Conservation (phyloP, 2,329 filamentous ascomycete genomes). For the Verticillium zaregamsianum region DNA sequence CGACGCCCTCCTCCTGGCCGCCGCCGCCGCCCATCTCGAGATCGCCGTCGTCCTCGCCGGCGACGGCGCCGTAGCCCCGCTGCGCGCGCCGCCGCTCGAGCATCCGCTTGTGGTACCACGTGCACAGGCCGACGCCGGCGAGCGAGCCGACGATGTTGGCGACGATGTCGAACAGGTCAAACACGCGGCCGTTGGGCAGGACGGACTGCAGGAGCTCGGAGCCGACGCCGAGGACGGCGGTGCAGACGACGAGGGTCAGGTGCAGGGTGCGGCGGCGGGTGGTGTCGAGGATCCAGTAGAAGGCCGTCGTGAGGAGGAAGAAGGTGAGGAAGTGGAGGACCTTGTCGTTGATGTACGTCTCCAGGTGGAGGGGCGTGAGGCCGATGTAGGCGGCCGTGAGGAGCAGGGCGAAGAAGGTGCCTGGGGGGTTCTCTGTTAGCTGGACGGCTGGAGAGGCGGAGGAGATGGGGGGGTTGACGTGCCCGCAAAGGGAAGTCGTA, state of each 20-base stretch:
- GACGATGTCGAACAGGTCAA: conserved; percentile 79
- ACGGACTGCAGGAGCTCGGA: conserved; percentile 73
- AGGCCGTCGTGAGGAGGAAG: conserved; percentile 79
- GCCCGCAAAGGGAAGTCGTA: conserved; percentile 88
- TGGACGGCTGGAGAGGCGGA: not conserved
- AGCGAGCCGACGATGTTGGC: conserved; percentile 82
- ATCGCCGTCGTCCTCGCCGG: conserved; percentile 53
- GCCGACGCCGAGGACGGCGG: conserved; percentile 64
- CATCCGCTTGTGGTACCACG: conserved; percentile 95
- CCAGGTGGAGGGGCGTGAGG: conserved; percentile 60
- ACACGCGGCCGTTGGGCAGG: conserved; percentile 66
- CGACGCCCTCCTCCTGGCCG: conserved; percentile 64
- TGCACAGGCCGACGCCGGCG: conserved; percentile 67
- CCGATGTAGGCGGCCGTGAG: conserved; percentile 75
- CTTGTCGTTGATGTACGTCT: conserved; percentile 75
- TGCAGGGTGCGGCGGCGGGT: conserved; percentile 80
- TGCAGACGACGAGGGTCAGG: conserved; percentile 77
- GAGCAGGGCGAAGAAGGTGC: conserved; percentile 65
- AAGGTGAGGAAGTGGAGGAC: conserved; percentile 82
- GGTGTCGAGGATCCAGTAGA: conserved; percentile 98
- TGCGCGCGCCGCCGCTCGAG: conserved; percentile 76
- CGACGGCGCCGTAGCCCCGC: conserved; percentile 67
- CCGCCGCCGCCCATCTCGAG: conserved; percentile 67
- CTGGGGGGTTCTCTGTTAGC: conserved; percentile 35
- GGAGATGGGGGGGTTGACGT: conserved; percentile 24